Evolutionary conservation across 345 rosid species (phyloP), one percentile per base, ranked within the genome.

Genomic region (Litchi chinensis): DNA sequence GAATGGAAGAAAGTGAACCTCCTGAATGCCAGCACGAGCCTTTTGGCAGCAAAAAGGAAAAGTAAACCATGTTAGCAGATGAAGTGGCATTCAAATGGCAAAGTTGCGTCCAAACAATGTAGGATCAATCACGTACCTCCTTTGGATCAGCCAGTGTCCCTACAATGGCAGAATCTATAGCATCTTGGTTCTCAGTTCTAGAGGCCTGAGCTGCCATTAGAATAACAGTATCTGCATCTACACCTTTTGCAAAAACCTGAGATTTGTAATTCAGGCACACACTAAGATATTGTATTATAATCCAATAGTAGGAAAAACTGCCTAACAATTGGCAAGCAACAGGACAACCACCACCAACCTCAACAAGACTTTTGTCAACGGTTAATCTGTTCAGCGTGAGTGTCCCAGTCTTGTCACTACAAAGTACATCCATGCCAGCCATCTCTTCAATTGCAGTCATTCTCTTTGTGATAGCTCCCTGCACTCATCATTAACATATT

Each of bases 401-500:
- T n/a, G 99, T 94, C 76, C 99, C 98, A 3, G 99, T 96, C 87
- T 96, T 96, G 87, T 96, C 98, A 80, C 99, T 94, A 85, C 98
- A 93, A 79, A 95, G 97, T 79, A 95, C 99, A 80, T 95, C 99
- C 99, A 95, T 95, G 84, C 98, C 99, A 21, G 99, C 99, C 99
- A 96, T 96, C 86, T 94, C 99, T 82, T 96, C 99, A 65, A 96
- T 96, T 41, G 98, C 98, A 65, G 99, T 96, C 99, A 96, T 96
- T 87, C 98, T 91, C 91, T 96, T 96, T 7, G 99, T 96, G 81
- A 96, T 96, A 68, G 99, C 99, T 75, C 99, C 98, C 98, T 95
- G 86, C 26, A 85, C 32, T 76, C 66, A 77, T 59, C 64, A 83
- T 59, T 26, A 70, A 71, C 43, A 64, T 11, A 64, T 26, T 72